Evolutionary conservation across 352 stramenopile genomes (phyloP).

Genomic region (Phytophthora pisi): DNA sequence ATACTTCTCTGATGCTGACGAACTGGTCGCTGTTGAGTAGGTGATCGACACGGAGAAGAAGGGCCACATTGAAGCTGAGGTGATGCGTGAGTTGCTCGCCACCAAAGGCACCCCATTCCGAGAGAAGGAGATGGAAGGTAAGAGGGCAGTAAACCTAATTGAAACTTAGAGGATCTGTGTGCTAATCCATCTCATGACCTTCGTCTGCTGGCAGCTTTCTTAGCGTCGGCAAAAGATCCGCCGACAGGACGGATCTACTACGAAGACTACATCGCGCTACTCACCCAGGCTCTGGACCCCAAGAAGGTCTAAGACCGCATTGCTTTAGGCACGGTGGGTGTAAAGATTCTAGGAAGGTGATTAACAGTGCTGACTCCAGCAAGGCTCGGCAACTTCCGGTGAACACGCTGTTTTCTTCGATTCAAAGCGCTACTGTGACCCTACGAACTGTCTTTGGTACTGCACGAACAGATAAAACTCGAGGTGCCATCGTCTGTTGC

Average conservation of each 20-base stretch:
- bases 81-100: constrained; percentile 88
- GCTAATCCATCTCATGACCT: no score
- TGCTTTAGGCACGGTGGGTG: not conserved
- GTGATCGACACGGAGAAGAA: constrained; percentile 80
- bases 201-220: constrained; percentile 55
- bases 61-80: constrained; percentile 90
- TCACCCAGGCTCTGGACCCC: constrained; percentile 61
- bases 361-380: not conserved
- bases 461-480: constrained; percentile 15
- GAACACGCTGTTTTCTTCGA: not conserved
- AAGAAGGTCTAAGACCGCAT: constrained; percentile 36
- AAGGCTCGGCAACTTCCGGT: not conserved
- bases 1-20: not conserved
- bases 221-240: constrained; percentile 81
- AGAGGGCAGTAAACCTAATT: not conserved
- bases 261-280: constrained; percentile 90
- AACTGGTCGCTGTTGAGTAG: constrained; percentile 15
- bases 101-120: constrained; percentile 91
- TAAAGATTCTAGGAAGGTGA: no score
- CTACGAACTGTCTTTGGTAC: constrained; percentile 38
- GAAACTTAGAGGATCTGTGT: not conserved
- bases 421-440: constrained; percentile 48
- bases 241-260: constrained; percentile 92
- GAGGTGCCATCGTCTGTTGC: constrained; percentile 9
- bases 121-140: constrained; percentile 91